Conservation (phyloP, 2,329 filamentous ascomycete species). For the Alternaria sp. region DNA sequence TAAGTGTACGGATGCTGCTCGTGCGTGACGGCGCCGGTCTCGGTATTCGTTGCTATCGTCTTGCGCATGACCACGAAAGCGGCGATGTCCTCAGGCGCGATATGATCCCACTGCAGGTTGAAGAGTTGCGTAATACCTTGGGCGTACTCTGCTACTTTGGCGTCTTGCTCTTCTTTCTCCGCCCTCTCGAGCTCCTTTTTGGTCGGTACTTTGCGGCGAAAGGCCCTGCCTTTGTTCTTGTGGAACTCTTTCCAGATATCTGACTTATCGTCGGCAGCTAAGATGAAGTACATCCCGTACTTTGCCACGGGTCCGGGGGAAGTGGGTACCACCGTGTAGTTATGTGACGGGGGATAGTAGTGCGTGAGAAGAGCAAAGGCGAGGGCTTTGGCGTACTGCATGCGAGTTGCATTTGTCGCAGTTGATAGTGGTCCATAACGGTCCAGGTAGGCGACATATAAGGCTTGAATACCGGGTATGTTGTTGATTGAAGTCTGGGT, state of each 20-base stretch:
- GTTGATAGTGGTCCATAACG: slow-evolving; percentile 9
- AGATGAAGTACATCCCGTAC: slow-evolving; percentile 21
- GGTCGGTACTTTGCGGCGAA: not conserved
- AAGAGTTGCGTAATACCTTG: not conserved
- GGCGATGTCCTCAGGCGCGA: slow-evolving; percentile 26
- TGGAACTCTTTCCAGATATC: not conserved
- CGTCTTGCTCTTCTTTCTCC: not conserved
- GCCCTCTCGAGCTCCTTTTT: not conserved
- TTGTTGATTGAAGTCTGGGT: slow-evolving; percentile 8
- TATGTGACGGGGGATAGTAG: slow-evolving; percentile 29
- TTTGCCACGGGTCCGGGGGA: slow-evolving; percentile 13
- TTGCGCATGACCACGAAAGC: slow-evolving; percentile 24
- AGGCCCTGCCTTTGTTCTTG: slow-evolving; percentile 4
- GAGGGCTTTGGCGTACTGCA: slow-evolving; percentile 26
- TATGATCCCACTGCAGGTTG: slow-evolving; percentile 13
- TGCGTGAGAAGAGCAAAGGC: slow-evolving; percentile 25
- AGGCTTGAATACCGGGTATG: slow-evolving; percentile 12
- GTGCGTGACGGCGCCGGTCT: not conserved
- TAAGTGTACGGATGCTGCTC: slow-evolving; percentile 21
- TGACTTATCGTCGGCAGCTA: slow-evolving; percentile 11
- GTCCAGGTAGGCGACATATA: slow-evolving; percentile 16
- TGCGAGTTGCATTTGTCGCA: slow-evolving; percentile 12
- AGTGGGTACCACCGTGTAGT: slow-evolving; percentile 20
- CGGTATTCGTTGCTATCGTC: not conserved
- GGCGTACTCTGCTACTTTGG: not conserved